Conservation (phyloP, 768 basidiomycete genomes). For the Lyophyllum atratum region DNA sequence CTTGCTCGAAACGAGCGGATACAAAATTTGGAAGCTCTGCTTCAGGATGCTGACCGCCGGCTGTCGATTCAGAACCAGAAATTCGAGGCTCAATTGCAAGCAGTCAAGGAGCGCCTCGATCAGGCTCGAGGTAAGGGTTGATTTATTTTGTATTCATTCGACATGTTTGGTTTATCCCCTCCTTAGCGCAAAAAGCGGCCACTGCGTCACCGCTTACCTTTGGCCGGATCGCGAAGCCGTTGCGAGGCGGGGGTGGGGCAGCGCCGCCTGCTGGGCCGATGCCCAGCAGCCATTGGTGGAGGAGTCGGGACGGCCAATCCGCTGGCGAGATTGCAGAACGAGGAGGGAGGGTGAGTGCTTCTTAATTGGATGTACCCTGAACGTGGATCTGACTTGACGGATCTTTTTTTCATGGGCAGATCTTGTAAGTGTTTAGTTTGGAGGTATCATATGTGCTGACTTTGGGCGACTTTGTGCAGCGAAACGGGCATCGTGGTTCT, state of each 20-base stretch:
- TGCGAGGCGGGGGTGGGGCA: slow-evolving; percentile 88
- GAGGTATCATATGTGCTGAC: slow-evolving; percentile 16
- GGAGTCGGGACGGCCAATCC: slow-evolving; percentile 61
- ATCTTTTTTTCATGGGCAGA: slow-evolving; percentile 27
- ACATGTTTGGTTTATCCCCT: slow-evolving; percentile 11
- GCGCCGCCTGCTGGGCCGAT: slow-evolving; percentile 39
- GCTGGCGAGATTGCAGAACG: slow-evolving; percentile 74
- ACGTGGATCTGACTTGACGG: slow-evolving; percentile 11
- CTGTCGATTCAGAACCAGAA: slow-evolving; percentile 93
- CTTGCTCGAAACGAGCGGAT: slow-evolving; percentile 97
- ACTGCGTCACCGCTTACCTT: slow-evolving; percentile 75
- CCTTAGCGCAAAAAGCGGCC: slow-evolving; percentile 75
- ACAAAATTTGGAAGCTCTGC: slow-evolving; percentile 89
- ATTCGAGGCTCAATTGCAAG: slow-evolving; percentile 91
- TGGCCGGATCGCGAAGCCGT: slow-evolving; percentile 95
- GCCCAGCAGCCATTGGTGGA: slow-evolving; percentile 41
- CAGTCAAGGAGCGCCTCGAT: slow-evolving; percentile 88
- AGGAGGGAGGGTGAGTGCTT: slow-evolving; percentile 62
- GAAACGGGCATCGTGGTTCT: slow-evolving; percentile 94
- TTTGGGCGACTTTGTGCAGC: slow-evolving; percentile 42
- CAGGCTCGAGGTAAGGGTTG: slow-evolving; percentile 79
- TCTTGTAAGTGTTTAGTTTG: slow-evolving; percentile 37
- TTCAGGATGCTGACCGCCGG: slow-evolving; percentile 93
- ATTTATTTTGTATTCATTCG: slow-evolving; percentile 9
- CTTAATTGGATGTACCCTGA: slow-evolving; percentile 16